A percentile compares a stretch with the other conserved stretches of the same genome.
phyloP scores from a whole-genome alignment of 257 asterid genomes.

The Coffea canephora region DNA sequence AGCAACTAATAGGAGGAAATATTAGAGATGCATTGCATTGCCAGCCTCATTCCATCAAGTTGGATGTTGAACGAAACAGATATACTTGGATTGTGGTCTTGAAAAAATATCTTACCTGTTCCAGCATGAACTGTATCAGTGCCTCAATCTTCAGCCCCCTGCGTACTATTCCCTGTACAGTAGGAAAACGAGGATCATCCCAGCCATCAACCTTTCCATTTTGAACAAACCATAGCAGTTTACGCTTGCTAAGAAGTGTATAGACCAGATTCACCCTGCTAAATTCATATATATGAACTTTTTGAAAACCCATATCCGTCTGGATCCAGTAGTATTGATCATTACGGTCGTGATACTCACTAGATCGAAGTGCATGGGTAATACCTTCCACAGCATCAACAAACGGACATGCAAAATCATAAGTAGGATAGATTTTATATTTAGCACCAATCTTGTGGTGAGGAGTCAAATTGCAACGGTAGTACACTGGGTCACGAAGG shows the following conservation, averaged over 20 bases:
- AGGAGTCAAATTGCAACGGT: constrained; percentile 91
- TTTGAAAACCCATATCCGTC: constrained; percentile 78
- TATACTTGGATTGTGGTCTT: neutral
- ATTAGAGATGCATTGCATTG: neutral
- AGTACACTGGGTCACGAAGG: constrained; percentile 90
- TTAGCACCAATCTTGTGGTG: constrained; percentile 88
- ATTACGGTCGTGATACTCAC: constrained; percentile 95
- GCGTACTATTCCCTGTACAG: constrained; percentile 97
- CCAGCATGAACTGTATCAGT: constrained; percentile 83
- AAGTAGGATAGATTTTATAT: constrained; percentile 83
- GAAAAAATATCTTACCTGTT: constrained; percentile 57
- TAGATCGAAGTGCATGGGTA: constrained; percentile 92
- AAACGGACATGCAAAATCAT: constrained; percentile 93
- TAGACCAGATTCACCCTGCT: constrained; percentile 91
- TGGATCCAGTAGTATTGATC: constrained; percentile 92
- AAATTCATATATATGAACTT: constrained; percentile 79
- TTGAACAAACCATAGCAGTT: constrained; percentile 96
- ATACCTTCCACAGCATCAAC: constrained; percentile 92
- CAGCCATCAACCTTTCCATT: constrained; percentile 94
- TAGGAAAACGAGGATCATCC: constrained; percentile 99
- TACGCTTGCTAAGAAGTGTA: constrained; percentile 98
- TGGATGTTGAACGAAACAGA: neutral
- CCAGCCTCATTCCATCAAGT: neutral
- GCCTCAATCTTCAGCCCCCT: constrained; percentile 90
- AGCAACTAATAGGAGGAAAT: neutral